Conservation (phyloP, 2,329 filamentous ascomycete genomes). For the Penicillium sp. region DNA sequence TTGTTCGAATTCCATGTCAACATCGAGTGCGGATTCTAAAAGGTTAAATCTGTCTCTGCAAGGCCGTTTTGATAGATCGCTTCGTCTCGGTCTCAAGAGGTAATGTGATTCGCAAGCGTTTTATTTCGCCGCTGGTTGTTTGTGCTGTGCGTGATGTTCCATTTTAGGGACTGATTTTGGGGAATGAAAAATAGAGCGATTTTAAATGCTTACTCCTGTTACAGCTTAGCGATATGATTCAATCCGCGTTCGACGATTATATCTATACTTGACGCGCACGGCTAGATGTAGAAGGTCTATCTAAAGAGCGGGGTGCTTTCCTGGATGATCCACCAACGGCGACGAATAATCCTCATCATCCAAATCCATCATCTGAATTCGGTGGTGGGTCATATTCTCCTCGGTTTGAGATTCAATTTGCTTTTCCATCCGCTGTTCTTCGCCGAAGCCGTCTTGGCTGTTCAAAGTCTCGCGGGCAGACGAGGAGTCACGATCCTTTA, state of each 20-base stretch:
- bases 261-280: background rate
- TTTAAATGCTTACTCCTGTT: too few relatives aligned
- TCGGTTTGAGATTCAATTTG: conserved; percentile 32
- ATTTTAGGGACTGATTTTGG: too few relatives aligned
- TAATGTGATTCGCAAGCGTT: too few relatives aligned
- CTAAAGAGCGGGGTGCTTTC: conserved; percentile 19
- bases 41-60: too few relatives aligned
- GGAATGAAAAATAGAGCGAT: too few relatives aligned
- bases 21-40: too few relatives aligned
- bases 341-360: conserved; percentile 20
- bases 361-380: conserved; percentile 24
- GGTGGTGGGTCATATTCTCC: conserved; percentile 23
- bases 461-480: conserved; percentile 19
- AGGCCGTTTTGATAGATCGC: too few relatives aligned
- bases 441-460: conserved; percentile 21
- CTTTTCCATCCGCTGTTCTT: conserved; percentile 28
- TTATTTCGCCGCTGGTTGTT: too few relatives aligned
- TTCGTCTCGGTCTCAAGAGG: too few relatives aligned
- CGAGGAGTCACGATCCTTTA: conserved; percentile 18
- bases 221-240: too few relatives aligned
- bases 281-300: background rate
- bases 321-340: conserved; percentile 16
- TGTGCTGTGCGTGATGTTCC: too few relatives aligned
- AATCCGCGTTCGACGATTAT: background rate
- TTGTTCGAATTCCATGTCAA: too few relatives aligned